These are phyloP conservation scores for Iris macrosiphon DNA, from an alignment of 106 monocot species.

Conservation along the genomic window DNA sequence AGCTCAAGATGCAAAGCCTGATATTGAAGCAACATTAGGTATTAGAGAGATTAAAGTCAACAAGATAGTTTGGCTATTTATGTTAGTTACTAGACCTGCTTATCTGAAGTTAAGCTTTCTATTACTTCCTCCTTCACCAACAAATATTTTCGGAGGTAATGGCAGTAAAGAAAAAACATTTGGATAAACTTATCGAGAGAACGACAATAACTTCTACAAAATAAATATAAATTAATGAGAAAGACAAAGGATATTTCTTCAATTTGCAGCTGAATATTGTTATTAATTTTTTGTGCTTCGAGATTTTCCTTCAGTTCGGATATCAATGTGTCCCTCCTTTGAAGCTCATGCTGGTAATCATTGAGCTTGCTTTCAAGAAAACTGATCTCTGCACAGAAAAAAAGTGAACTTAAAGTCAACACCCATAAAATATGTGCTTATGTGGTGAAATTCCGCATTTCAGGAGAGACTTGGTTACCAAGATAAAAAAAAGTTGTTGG, in stretches of 20 bases:
- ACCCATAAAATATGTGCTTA: too few relatives aligned
- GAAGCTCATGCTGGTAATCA: constrained; percentile 31
- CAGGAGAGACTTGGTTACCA: neutral
- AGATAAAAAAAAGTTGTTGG: too few relatives aligned
- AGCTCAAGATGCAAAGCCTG: constrained; percentile 36
- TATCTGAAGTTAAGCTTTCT: constrained; percentile 36
- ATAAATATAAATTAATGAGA: neutral
- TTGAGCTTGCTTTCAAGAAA: constrained; percentile 26
- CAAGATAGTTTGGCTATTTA: neutral
- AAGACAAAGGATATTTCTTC: constrained; percentile 51
- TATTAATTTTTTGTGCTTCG: constrained; percentile 25
- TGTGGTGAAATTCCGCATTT: too few relatives aligned
- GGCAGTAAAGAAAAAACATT: constrained; percentile 20
- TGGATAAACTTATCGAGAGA: neutral
- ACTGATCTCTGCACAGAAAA: too few relatives aligned
- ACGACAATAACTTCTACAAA: neutral
- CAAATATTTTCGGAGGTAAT: constrained; percentile 30
- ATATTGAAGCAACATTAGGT: neutral
- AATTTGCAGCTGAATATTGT: constrained; percentile 18
- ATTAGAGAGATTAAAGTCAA: neutral
- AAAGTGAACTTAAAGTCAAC: too few relatives aligned
- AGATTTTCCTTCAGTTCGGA: constrained; percentile 30
- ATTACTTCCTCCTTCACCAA: constrained; percentile 39
- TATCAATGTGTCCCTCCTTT: constrained; percentile 24
- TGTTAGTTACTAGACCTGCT: constrained; percentile 21